A percentile compares a stretch with the other conserved stretches of the same genome.
Conservation (phyloP, 192 early-diverging fungal species). For the Gaertneriomyces semiglobifer region DNA sequence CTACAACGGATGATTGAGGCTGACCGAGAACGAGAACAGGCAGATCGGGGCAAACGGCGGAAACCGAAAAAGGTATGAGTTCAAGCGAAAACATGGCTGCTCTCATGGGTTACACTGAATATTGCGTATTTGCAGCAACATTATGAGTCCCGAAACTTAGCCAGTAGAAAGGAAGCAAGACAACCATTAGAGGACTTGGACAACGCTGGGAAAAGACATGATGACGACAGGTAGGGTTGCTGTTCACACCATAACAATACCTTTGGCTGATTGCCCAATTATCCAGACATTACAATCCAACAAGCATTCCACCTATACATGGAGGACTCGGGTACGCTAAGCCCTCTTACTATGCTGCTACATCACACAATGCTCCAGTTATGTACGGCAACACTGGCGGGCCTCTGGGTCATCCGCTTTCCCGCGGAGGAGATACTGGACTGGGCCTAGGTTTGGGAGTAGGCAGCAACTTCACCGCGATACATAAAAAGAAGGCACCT, state of each 20-base stretch:
- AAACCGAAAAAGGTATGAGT: slow-evolving; percentile 38
- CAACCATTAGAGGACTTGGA: slow-evolving; percentile 46
- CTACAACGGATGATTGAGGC: slow-evolving; percentile 50
- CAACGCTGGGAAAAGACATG: slow-evolving; percentile 29
- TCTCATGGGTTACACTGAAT: not conserved
- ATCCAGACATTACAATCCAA: slow-evolving; percentile 7
- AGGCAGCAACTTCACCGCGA: slow-evolving; percentile 10
- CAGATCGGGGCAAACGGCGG: slow-evolving; percentile 38
- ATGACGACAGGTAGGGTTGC: slow-evolving; percentile 20
- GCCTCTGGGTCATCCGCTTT: slow-evolving; percentile 9
- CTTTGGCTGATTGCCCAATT: not conserved
- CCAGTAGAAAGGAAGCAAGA: slow-evolving; percentile 37
- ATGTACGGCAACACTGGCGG: not conserved
- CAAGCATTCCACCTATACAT: slow-evolving; percentile 30
- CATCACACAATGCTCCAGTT: not conserved
- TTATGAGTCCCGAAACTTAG: slow-evolving; percentile 21
- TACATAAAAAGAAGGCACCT: slow-evolving; percentile 26
- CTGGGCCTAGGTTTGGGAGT: slow-evolving; percentile 12
- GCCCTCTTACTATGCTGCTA: slow-evolving; percentile 23
- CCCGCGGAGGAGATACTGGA: slow-evolving; percentile 16
- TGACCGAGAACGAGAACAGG: slow-evolving; percentile 47
- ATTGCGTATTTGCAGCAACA: slow-evolving; percentile 5
- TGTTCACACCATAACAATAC: not conserved
- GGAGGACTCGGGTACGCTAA: slow-evolving; percentile 22
- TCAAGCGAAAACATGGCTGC: not conserved